Evolutionary conservation across 1,284 basidiomycete species (phyloP), one percentile per base, ranked within the genome.

Genomic region (Clitocybe nebularis): DNA sequence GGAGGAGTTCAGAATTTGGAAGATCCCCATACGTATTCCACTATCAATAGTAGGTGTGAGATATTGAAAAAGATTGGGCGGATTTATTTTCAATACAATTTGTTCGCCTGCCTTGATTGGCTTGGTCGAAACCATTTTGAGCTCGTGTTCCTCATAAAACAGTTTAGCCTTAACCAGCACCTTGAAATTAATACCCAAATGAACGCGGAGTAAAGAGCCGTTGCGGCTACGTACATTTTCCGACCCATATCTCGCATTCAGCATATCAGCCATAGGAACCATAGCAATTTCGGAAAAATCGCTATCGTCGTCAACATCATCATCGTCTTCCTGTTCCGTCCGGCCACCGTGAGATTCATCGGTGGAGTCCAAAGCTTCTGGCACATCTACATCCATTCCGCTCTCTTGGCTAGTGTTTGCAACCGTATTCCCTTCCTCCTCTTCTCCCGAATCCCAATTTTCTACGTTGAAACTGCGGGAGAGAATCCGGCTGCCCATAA

Each of bases 1-100:
- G 81, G 14, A 99, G 74, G 1, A 99, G 77, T 54, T 96, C 93
- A n/a, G 89, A 81, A 59, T 99, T 99, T 3, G 95, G 93, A 5
- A 84, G 89, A 56, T 96, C 89, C 17, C 87, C 92, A 61, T 98
- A 99, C 0, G 96, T 98, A 62, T 99, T 99, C 78, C 83, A 92
- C 90, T 93, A 40, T 23, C 23, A 45, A 11, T 2, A 42, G 16
- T 29, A 25, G 30, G 35, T 23, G 26, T 45, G 30, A 33, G 39
- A 20, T 26, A 32, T 37, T 32, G 17, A 35, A 26, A 25, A 39
- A 40, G 19, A 25, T n/a, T n/a, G n/a, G n/a, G n/a, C n/a, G n/a
- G 39, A 35, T 30, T 19, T 43, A 29, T 19, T n/a, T 33, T 2
- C 66, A 81, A 50, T 54, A 93, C 91, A 45, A 99, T 93, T 64